phyloP scores from a whole-genome alignment of 192 early-diverging fungal species.

The Coemansia sp. region DNA sequence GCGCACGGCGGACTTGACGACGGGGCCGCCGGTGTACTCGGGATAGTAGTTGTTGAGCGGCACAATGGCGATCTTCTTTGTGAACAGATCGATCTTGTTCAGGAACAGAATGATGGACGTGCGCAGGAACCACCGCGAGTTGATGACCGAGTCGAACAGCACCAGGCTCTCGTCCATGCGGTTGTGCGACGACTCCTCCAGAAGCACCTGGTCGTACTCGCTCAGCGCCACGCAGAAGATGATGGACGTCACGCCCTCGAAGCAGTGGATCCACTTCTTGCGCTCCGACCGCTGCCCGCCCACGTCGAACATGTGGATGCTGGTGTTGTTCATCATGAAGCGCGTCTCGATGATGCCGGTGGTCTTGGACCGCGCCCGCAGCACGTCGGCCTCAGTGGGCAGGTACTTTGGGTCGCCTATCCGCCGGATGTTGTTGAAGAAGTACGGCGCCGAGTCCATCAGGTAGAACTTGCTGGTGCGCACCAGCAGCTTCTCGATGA shows the following conservation, averaged over 20 bases:
- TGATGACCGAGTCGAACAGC: conserved; percentile 87
- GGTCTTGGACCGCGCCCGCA: conserved; percentile 95
- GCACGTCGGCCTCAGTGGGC: conserved; percentile 90
- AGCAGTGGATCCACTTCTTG: conserved; percentile 99
- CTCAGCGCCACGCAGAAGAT: conserved; percentile 90
- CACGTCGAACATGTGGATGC: conserved; percentile 96
- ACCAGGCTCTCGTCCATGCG: conserved; percentile 88
- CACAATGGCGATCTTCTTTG: conserved; percentile 67
- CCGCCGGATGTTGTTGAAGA: conserved; percentile 84
- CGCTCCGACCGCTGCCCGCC: conserved; percentile 98
- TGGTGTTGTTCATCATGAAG: conserved; percentile 86
- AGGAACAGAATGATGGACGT: conserved; percentile 90
- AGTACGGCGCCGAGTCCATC: conserved; percentile 91
- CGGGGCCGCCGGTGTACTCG: conserved; percentile 76
- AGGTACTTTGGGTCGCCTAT: conserved; percentile 77
- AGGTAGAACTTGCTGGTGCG: conserved; percentile 80
- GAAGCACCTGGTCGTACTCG: conserved; percentile 88
- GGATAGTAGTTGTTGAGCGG: conserved; percentile 81
- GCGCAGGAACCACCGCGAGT: conserved; percentile 87
- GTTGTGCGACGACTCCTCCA: conserved; percentile 83
- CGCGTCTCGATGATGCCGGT: conserved; percentile 95
- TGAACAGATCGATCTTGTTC: conserved; percentile 91
- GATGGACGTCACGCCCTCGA: conserved; percentile 95
- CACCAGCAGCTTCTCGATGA: conserved; percentile 58
- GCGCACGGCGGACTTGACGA: conserved; percentile 74